Percentiles rank a stretch among this genome's conserved stretches.
These are phyloP conservation scores for Trametes meyenii DNA, from an alignment of 768 basidiomycete genomes.

Conservation along the genomic window DNA sequence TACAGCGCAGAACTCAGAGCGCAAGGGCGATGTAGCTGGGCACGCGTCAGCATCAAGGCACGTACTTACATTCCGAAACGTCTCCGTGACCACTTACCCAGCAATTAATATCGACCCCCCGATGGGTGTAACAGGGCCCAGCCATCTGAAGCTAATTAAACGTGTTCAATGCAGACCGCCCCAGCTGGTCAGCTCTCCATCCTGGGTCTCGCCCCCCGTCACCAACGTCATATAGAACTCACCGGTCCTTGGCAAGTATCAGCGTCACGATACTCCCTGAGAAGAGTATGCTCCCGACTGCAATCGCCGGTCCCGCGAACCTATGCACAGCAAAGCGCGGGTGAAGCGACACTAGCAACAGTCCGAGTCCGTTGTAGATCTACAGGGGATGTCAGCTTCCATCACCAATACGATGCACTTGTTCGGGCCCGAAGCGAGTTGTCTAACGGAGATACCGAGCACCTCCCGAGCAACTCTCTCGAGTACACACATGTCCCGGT, in stretches of 20 bases:
- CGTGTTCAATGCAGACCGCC: background rate
- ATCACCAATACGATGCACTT: background rate
- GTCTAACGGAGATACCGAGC: too few relatives aligned
- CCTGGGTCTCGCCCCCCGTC: background rate
- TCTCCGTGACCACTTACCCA: slow-evolving; percentile 48
- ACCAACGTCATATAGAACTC: slow-evolving; percentile 16
- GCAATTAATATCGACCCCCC: slow-evolving; percentile 68
- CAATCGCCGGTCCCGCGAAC: slow-evolving; percentile 71
- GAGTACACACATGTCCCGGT: background rate
- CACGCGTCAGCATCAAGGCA: slow-evolving; percentile 1
- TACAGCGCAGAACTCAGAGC: slow-evolving; percentile 35
- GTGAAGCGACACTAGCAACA: slow-evolving; percentile 65
- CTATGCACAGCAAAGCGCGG: slow-evolving; percentile 58
- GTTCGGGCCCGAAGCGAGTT: too few relatives aligned
- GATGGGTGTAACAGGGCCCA: slow-evolving; percentile 70
- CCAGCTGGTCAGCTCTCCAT: background rate
- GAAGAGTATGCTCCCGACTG: slow-evolving; percentile 57
- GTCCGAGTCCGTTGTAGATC: slow-evolving; percentile 71
- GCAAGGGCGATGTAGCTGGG: slow-evolving; percentile 57
- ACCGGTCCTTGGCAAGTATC: slow-evolving; percentile 53
- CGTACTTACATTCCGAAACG: background rate
- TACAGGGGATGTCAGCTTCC: slow-evolving; percentile 29
- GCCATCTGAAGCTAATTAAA: slow-evolving; percentile 47
- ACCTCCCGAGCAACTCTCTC: background rate
- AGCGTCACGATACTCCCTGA: slow-evolving; percentile 64